Percentiles rank a stretch among this genome's conserved stretches.
Evolutionary conservation across 164 flowering plant genomes (phyloP).

Genomic region (Vitis vinifera): ASM3070453v1 NC_081809.1:10880501-10881000

Average conservation of each 20-base stretch:
- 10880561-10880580: too few relatives aligned
- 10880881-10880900: constrained; percentile 53
- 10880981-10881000: constrained; percentile 93
- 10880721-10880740: not conserved
- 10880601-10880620: too few relatives aligned
- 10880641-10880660: too few relatives aligned
- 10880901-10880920: constrained; percentile 4
- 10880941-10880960: constrained; percentile 99
- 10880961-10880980: constrained; percentile 97
- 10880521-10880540: too few relatives aligned
- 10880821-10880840: constrained; percentile 87
- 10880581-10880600: too few relatives aligned
- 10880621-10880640: too few relatives aligned
- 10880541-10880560: too few relatives aligned
- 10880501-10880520: too few relatives aligned
- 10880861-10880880: constrained; percentile 77
- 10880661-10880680: too few relatives aligned
- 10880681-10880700: too few relatives aligned
- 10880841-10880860: constrained; percentile 94
- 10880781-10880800: constrained; percentile 98
- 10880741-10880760: not conserved
- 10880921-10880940: constrained; percentile 10
- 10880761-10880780: constrained; percentile 5
- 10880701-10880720: too few relatives aligned
- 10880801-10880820: constrained; percentile 94